Percentiles rank a stretch among this genome's conserved stretches.
Conservation (phyloP, 441 rosid species). For the Croton laevigatus region DNA sequence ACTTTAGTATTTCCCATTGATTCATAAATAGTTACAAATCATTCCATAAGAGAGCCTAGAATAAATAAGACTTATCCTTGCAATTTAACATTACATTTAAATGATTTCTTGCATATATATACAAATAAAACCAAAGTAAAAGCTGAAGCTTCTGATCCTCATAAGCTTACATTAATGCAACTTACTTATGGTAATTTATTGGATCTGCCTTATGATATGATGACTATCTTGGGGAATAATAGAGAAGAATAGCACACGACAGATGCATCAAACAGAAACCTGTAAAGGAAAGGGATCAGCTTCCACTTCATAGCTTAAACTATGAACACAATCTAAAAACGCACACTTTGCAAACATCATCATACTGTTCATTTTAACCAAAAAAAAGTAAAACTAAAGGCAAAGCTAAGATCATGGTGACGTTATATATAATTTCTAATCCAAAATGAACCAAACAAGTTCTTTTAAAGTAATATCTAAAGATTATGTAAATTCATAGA, state of each 20-base stretch:
- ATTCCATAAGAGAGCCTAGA: background rate
- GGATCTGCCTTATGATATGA: background rate
- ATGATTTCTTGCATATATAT: background rate
- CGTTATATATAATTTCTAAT: no score
- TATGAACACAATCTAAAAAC: no score
- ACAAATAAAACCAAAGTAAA: background rate
- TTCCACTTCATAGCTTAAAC: no score
- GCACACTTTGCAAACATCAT: no score
- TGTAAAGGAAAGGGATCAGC: background rate
- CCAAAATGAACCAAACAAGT: no score
- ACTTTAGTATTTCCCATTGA: no score
- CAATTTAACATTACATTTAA: no score
- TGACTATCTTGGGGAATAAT: no score
- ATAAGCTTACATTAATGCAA: background rate
- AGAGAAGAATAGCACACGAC: background rate
- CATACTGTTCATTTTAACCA: no score
- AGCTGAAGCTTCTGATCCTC: background rate
- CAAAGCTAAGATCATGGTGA: no score
- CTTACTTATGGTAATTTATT: background rate
- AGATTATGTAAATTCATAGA: conserved; percentile 2
- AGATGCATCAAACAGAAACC: conserved; percentile 12
- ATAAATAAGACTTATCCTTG: background rate
- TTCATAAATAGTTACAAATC: background rate
- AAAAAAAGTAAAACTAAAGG: no score
- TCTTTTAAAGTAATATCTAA: background rate